Conservation (phyloP, 1,284 basidiomycete species). For the Chalciporus piperatoides region DNA sequence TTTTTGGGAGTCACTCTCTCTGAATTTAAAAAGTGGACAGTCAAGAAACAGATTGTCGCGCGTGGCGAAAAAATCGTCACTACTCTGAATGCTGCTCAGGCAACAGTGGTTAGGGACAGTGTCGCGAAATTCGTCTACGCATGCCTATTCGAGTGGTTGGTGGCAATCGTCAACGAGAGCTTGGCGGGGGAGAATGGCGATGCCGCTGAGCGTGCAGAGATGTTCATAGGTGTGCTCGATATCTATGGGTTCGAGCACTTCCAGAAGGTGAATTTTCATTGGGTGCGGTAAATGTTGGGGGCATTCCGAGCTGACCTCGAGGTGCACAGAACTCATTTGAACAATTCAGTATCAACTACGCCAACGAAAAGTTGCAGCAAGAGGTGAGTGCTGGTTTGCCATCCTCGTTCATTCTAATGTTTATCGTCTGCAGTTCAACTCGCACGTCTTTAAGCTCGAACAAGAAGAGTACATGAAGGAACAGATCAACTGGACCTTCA, state of each 20-base stretch:
- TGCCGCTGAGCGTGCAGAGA: constrained; percentile 83
- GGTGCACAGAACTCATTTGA: constrained; percentile 86
- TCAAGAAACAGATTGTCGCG: constrained; percentile 97
- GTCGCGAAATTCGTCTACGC: constrained; percentile 99
- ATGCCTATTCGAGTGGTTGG: constrained; percentile 98
- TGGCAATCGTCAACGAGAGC: constrained; percentile 95
- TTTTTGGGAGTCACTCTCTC: constrained; percentile 87
- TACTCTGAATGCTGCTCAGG: constrained; percentile 81
- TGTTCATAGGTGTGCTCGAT: constrained; percentile 99
- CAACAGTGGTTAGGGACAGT: constrained; percentile 93
- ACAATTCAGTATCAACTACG: constrained; percentile 99
- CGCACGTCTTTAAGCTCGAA: constrained; percentile 98
- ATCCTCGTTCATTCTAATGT: constrained; percentile 17
- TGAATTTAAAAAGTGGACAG: constrained; percentile 99
- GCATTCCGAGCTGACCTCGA: constrained; percentile 4
- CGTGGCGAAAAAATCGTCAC: constrained; percentile 96
- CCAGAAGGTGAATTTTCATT: constrained; percentile 63
- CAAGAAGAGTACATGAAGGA: constrained; percentile 99
- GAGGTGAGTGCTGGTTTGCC: constrained; percentile 54
- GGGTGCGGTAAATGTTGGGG: not conserved
- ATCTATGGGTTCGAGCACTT: constrained; percentile 97
- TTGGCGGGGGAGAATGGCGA: constrained; percentile 87
- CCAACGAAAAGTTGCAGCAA: constrained; percentile 97
- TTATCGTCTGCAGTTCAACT: constrained; percentile 71
- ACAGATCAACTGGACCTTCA: constrained; percentile 99